These are phyloP conservation scores for Skeletonema menzelii DNA, from an alignment of 108 stramenopile genomes.

Conservation along the genomic window DNA sequence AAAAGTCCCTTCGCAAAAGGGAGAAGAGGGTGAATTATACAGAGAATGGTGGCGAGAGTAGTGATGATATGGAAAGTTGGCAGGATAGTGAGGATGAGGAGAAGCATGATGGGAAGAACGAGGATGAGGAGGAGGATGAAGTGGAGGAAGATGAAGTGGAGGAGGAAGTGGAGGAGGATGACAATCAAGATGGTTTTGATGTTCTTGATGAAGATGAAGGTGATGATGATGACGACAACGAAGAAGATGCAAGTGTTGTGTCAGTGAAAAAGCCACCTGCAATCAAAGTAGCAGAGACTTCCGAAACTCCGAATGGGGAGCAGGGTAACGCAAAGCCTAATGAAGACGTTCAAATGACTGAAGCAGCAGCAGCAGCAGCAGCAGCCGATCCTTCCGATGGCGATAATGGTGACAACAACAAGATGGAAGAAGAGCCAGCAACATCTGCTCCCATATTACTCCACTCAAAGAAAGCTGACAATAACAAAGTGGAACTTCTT, in stretches of 20 bases:
- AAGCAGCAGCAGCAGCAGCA: no score
- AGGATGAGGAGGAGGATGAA: no score
- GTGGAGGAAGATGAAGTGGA: no score
- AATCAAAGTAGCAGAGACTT: not conserved
- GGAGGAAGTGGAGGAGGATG: no score
- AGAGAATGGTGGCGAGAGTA: not conserved
- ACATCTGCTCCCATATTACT: not conserved
- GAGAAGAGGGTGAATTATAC: not conserved
- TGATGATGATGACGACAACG: no score
- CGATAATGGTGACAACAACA: not conserved
- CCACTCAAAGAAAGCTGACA: not conserved
- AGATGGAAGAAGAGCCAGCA: not conserved
- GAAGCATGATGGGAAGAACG: no score
- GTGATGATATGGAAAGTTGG: conserved; percentile 1
- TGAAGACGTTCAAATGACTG: not conserved
- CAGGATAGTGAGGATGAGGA: not conserved
- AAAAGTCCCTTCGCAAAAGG: not conserved
- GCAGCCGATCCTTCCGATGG: not conserved
- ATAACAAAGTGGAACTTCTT: not conserved
- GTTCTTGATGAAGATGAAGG: not conserved
- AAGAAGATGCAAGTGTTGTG: not conserved
- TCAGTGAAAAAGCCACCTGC: not conserved
- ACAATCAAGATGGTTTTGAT: no score
- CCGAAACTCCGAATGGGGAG: not conserved
- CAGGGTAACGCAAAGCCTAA: not conserved